Base-by-base conservation (phyloP, 2,329 filamentous ascomycete species). In the Huntiella bhutanensis region DNA sequence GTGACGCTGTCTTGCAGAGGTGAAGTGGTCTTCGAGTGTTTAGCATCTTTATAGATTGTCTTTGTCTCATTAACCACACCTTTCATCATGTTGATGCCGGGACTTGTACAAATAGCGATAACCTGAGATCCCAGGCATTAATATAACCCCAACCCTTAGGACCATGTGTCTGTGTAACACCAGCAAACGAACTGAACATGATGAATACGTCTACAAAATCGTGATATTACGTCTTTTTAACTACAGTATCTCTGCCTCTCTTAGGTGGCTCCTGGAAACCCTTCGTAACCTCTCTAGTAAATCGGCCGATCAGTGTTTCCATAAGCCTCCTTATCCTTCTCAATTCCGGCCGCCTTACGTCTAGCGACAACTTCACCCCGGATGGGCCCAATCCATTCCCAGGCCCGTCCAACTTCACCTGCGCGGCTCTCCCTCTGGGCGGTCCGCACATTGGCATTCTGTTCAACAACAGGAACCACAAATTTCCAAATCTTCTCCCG, bases 381-480 rank as follows among this genome's bases (percentile, higher is more conserved):
- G 13, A 68, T 63, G 11, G 74, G 71, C 1, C 76, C 76, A 51
- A 80, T 79, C 76, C 76, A 80, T 57, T 80, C 77, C 76, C 76
- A 80, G 1, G 75, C 76, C 22, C 75, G 66, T 22, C 73, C 74
- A 28, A 81, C 70, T 56, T 80, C 77, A 33, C 76, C 77, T 53
- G 69, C 78, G 45, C 68, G 64, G 41, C 79, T 62, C 71, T 81
- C 65, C 66, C 86, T 64, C 71, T 87, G 62, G 63, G 71, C 67
- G 0, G 73, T 83, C 37, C 91, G 73, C 12, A 98, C 81, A 57
- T 98, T 98, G 50, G 83, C 82, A 60, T 98, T 98, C 60, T 79
- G 78, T 62, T 98, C 91, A 1, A 98, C 87, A 45, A 96, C 80
- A 44, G 69, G 74, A 53, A 77, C 73, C 15, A 98, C 91, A 43